Evolutionary conservation across 306 rosid genomes (phyloP).

Genomic region (Alnus glutinosa): DNA sequence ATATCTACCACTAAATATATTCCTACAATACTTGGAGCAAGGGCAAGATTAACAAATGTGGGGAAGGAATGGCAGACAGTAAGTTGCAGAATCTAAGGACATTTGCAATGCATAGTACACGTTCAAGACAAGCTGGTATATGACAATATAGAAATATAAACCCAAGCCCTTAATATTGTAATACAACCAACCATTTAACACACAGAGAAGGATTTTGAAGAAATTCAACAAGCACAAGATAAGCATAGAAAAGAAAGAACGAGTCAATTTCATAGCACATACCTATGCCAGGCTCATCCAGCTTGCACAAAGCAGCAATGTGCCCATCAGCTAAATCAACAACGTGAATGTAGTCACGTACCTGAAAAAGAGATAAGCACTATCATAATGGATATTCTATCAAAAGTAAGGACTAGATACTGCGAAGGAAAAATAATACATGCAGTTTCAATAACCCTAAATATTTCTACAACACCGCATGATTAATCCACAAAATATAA

Average conservation of each 20-base stretch:
- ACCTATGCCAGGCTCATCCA: conserved; percentile 71
- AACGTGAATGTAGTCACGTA: conserved; percentile 93
- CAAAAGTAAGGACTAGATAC: conserved; percentile 20
- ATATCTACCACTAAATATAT: neutral
- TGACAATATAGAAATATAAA: neutral
- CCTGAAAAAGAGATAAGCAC: conserved; percentile 52
- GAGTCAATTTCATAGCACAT: conserved; percentile 17
- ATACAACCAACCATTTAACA: neutral
- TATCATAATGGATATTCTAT: conserved; percentile 14
- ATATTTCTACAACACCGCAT: neutral
- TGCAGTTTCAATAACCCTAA: neutral
- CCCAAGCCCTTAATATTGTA: neutral
- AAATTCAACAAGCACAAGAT: neutral
- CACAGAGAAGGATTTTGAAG: neutral
- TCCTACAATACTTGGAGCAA: neutral
- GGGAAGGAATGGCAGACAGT: neutral
- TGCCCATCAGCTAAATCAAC: conserved; percentile 97
- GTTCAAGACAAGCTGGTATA: neutral
- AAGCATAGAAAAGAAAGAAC: conserved; percentile 7
- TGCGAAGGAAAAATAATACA: conserved; percentile 14
- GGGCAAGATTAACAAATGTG: neutral
- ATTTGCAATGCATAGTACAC: neutral
- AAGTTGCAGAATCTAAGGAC: neutral
- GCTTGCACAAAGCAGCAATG: conserved; percentile 83
- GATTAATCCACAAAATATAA: neutral